Evolutionary conservation across 352 stramenopile species (phyloP).

Genomic region (Globisporangium lucens): DNA sequence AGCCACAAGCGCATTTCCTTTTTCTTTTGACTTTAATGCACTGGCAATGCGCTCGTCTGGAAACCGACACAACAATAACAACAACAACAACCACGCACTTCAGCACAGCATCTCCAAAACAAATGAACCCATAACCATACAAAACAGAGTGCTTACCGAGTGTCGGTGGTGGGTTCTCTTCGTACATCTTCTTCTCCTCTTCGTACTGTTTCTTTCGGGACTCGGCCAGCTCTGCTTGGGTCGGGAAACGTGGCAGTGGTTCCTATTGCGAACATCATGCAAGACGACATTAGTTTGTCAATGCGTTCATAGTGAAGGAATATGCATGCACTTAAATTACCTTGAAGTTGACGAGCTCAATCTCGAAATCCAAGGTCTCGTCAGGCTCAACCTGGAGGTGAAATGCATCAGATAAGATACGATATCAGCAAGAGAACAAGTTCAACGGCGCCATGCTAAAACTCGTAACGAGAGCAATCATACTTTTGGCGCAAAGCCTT

Average conservation of each 20-base stretch:
- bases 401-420: neutral
- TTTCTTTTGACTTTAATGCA: constrained; percentile 77
- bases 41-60: constrained; percentile 67
- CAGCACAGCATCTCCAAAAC: neutral
- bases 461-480: neutral
- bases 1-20: constrained; percentile 66
- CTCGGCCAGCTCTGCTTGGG: constrained; percentile 77
- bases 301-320: neutral
- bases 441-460: neutral
- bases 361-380: constrained; percentile 86
- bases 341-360: constrained; percentile 77
- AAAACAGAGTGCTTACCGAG: constrained; percentile 37
- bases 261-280: constrained; percentile 32
- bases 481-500: constrained; percentile 78
- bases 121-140: neutral
- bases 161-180: constrained; percentile 79
- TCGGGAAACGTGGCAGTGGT: constrained; percentile 74
- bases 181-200: constrained; percentile 81
- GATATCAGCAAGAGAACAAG: neutral
- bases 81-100: neutral
- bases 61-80: neutral
- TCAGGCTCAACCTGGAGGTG: constrained; percentile 59
- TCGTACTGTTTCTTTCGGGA: constrained; percentile 79
- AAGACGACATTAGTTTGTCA: neutral
- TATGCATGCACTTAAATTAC: constrained; percentile 18